These are phyloP conservation scores for Calcarisporium arbuscula DNA, from an alignment of 2,329 filamentous ascomycete species.

Conservation along the genomic window DNA sequence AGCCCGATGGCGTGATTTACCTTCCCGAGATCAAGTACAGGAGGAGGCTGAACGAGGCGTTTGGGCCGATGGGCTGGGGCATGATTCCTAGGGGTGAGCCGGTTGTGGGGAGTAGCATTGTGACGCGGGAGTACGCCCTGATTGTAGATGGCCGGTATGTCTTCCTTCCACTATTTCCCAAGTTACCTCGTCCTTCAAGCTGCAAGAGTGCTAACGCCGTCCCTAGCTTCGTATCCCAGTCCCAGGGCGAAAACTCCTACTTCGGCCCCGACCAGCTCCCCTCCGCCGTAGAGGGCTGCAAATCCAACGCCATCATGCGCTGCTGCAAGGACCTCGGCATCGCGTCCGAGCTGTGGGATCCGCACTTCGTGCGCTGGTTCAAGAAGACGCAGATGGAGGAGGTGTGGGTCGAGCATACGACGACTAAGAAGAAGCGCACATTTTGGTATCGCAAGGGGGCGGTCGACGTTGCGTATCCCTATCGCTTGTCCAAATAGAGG, in stretches of 20 bases:
- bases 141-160: slow-evolving; percentile 78
- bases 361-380: slow-evolving; percentile 79
- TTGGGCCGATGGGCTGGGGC: slow-evolving; percentile 94
- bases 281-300: slow-evolving; percentile 92
- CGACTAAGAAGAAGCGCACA: slow-evolving; percentile 83
- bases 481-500: slow-evolving; percentile 30
- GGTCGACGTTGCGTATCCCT: slow-evolving; percentile 62
- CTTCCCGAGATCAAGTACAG: slow-evolving; percentile 98
- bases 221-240: slow-evolving; percentile 77
- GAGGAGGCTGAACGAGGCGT: slow-evolving; percentile 80
- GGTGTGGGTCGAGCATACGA: slow-evolving; percentile 81
- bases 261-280: slow-evolving; percentile 87
- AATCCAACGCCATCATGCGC: slow-evolving; percentile 94
- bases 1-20: slow-evolving; percentile 94
- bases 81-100: slow-evolving; percentile 82
- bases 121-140: slow-evolving; percentile 88
- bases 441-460: slow-evolving; percentile 77
- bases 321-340: slow-evolving; percentile 98
- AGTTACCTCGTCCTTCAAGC: slow-evolving; percentile 5
- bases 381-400: slow-evolving; percentile 69
- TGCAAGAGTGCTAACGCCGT: no score
- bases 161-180: not conserved
- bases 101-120: slow-evolving; percentile 72
- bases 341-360: slow-evolving; percentile 94
- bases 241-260: slow-evolving; percentile 90